Conservation (phyloP, 2,329 filamentous ascomycete species). For the Zopfia rhizophila region DNA sequence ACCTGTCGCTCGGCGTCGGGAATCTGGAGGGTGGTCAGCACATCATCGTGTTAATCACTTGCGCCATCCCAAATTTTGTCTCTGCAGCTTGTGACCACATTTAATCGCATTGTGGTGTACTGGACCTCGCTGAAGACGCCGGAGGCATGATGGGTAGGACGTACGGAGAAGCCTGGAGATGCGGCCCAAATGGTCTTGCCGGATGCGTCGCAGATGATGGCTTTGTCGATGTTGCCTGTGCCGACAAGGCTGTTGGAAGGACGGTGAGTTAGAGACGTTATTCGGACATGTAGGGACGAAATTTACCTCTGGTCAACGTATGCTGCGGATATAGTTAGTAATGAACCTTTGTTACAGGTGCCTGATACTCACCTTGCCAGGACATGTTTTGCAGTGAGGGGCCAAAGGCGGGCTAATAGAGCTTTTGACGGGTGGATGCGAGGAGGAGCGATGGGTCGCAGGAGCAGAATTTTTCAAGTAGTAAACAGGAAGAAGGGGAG, state of each 20-base stretch:
- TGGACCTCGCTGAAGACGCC: not conserved
- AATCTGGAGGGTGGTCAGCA: constrained; percentile 51
- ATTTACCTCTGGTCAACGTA: constrained; percentile 54
- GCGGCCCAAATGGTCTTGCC: constrained; percentile 74
- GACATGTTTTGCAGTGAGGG: constrained; percentile 49
- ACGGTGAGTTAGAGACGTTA: constrained; percentile 15
- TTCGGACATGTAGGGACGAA: not conserved
- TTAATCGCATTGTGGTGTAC: not conserved
- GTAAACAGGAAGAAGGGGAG: constrained; percentile 27
- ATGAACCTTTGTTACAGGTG: constrained; percentile 18
- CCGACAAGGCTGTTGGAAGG: constrained; percentile 51
- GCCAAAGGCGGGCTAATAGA: constrained; percentile 35
- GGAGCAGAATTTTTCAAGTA: constrained; percentile 18
- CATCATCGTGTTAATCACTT: constrained; percentile 6
- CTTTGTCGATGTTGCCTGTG: constrained; percentile 58
- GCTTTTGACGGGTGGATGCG: constrained; percentile 23
- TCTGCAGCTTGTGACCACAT: not conserved
- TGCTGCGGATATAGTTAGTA: constrained; percentile 44
- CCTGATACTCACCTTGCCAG: constrained; percentile 53
- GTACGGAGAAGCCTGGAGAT: constrained; percentile 87
- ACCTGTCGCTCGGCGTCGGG: constrained; percentile 65
- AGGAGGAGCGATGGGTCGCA: constrained; percentile 12
- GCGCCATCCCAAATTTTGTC: constrained; percentile 16
- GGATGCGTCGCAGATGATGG: constrained; percentile 61
- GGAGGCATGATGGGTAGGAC: constrained; percentile 29